Conservation (phyloP, 139 green algal genomes). For the Closterium sp. region DNA sequence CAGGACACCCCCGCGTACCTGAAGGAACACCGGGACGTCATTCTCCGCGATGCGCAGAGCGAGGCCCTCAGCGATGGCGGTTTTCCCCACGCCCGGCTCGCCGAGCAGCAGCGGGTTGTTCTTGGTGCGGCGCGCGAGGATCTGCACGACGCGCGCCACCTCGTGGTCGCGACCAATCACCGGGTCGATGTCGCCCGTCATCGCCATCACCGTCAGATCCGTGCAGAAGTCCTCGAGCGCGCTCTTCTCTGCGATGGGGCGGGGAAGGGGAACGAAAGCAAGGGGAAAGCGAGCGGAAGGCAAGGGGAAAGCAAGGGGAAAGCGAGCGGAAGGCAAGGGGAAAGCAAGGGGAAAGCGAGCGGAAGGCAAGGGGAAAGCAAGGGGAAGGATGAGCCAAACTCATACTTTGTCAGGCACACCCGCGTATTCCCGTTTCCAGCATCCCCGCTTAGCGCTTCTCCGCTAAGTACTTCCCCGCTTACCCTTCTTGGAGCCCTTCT, state of each 20-base stretch:
- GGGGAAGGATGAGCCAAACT: too few relatives aligned
- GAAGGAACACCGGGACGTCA: constrained; percentile 79
- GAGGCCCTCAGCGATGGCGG: constrained; percentile 79
- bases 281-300: not conserved
- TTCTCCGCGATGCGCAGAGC: constrained; percentile 75
- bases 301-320: not conserved
- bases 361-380: too few relatives aligned
- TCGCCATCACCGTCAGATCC: constrained; percentile 80
- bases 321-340: too few relatives aligned
- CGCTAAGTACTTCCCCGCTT: too few relatives aligned
- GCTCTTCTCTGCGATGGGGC: constrained; percentile 42
- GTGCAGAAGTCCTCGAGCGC: constrained; percentile 82
- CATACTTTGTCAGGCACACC: too few relatives aligned
- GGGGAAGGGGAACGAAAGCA: too few relatives aligned
- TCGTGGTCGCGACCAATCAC: constrained; percentile 87
- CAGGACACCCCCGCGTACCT: constrained; percentile 39
- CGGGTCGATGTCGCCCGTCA: constrained; percentile 78
- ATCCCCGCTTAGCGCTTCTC: not conserved
- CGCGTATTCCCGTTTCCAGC: not conserved
- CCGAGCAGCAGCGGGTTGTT: constrained; percentile 98
- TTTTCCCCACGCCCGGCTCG: constrained; percentile 80
- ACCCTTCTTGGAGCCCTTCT: not conserved
- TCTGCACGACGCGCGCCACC: constrained; percentile 84
- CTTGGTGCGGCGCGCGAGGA: constrained; percentile 90
- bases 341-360: too few relatives aligned